These are phyloP conservation scores for Tanozyma kutaoensis DNA, from an alignment of 805 yeast species.

Conservation along the genomic window DNA sequence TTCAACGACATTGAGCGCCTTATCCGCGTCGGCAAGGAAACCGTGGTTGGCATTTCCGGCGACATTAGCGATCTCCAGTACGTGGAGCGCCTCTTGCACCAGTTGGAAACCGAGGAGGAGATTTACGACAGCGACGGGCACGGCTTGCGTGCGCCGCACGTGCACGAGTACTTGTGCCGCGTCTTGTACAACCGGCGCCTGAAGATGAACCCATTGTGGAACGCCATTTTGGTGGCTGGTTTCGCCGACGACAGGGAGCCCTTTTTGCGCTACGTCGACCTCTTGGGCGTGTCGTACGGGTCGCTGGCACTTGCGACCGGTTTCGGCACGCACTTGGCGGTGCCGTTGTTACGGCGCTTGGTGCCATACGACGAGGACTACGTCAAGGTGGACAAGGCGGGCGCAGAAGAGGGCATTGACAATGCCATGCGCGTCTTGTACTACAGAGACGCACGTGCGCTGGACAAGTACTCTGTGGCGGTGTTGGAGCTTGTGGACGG, in stretches of 20 bases:
- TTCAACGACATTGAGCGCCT: constrained; percentile 79
- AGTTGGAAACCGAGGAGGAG: constrained; percentile 59
- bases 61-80: constrained; percentile 91
- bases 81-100: constrained; percentile 59
- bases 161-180: constrained; percentile 76
- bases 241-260: constrained; percentile 52
- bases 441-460: constrained; percentile 92
- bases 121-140: constrained; percentile 62
- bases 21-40: constrained; percentile 68
- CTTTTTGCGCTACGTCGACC: constrained; percentile 74
- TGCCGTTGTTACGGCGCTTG: constrained; percentile 78
- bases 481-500: constrained; percentile 41
- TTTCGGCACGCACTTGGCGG: constrained; percentile 88
- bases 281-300: constrained; percentile 82
- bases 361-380: constrained; percentile 73
- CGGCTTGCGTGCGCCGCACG: constrained; percentile 66
- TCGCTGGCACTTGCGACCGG: constrained; percentile 92
- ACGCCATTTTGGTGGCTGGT: constrained; percentile 86
- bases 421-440: constrained; percentile 90
- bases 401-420: constrained; percentile 64
- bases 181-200: constrained; percentile 80
- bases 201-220: constrained; percentile 95
- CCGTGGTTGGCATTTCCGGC: constrained; percentile 89
- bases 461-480: constrained; percentile 74
- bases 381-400: constrained; percentile 50